phyloP scores from a whole-genome alignment of 2,329 filamentous ascomycete genomes.

The Fusarium verticillioides region DNA sequence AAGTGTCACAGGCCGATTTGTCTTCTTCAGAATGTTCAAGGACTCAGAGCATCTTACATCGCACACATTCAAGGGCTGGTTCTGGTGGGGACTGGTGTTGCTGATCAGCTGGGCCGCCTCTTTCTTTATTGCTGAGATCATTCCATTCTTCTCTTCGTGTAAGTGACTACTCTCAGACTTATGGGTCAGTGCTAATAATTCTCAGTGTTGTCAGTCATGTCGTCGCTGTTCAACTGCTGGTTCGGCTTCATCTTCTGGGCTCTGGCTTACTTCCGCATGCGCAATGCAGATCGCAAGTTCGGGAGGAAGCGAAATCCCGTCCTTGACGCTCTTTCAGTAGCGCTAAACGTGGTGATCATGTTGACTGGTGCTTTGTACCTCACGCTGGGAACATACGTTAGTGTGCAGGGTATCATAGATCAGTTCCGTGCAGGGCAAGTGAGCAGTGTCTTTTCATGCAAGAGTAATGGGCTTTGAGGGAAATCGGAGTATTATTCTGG shows the following conservation, averaged over 20 bases:
- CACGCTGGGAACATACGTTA: slow-evolving; percentile 81
- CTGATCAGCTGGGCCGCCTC: slow-evolving; percentile 77
- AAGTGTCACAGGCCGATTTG: slow-evolving; percentile 85
- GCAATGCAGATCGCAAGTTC: slow-evolving; percentile 67
- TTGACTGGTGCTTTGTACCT: slow-evolving; percentile 81
- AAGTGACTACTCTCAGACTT: slow-evolving; percentile 37
- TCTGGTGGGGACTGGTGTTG: slow-evolving; percentile 78
- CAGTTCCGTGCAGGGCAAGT: slow-evolving; percentile 75
- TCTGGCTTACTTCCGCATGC: slow-evolving; percentile 81
- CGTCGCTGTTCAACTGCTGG: slow-evolving; percentile 89
- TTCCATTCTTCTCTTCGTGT: slow-evolving; percentile 89
- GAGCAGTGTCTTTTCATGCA: slow-evolving; percentile 79
- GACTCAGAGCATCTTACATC: slow-evolving; percentile 80
- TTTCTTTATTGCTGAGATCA: slow-evolving; percentile 90
- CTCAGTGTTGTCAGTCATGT: slow-evolving; percentile 74
- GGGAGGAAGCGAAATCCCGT: slow-evolving; percentile 62
- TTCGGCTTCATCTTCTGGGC: slow-evolving; percentile 97
- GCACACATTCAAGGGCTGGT: slow-evolving; percentile 86
- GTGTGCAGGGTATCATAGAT: slow-evolving; percentile 78
- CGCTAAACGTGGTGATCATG: slow-evolving; percentile 79
- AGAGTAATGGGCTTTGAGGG: slow-evolving; percentile 70
- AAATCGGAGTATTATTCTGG: accelerated
- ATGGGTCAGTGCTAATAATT: neutral
- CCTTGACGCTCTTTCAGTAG: slow-evolving; percentile 64
- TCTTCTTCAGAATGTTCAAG: slow-evolving; percentile 89